phyloP scores from a whole-genome alignment of 1,139 yeast species.

The Taiozyma onychis region DNA sequence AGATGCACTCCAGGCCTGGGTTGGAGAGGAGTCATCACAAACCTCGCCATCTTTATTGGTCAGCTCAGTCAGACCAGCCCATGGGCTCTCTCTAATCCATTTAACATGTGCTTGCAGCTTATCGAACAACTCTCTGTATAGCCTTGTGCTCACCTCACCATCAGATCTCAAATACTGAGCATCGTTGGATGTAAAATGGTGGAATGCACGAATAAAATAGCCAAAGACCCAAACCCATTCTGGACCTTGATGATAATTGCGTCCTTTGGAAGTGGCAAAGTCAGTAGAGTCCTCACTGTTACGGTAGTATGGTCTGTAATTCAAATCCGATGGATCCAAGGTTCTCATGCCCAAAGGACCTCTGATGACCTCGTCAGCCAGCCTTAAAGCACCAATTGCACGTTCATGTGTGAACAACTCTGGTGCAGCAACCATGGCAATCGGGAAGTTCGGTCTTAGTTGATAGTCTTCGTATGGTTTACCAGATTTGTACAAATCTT shows the following conservation, averaged over 20 bases:
- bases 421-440: conserved; percentile 92
- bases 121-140: conserved; percentile 41
- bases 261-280: conserved; percentile 90
- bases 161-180: conserved; percentile 24
- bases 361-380: conserved; percentile 69
- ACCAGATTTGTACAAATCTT: conserved; percentile 75
- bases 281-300: conserved; percentile 79
- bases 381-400: conserved; percentile 57
- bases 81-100: conserved; percentile 69
- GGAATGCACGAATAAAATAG: conserved; percentile 74
- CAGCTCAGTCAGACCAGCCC: conserved; percentile 93
- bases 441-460: conserved; percentile 84
- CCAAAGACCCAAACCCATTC: conserved; percentile 97
- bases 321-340: conserved; percentile 85
- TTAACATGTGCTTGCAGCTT: conserved; percentile 59
- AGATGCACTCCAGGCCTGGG: conserved; percentile 95
- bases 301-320: conserved; percentile 83
- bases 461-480: conserved; percentile 94
- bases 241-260: conserved; percentile 98
- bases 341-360: conserved; percentile 94
- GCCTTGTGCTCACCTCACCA: conserved; percentile 33
- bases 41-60: conserved; percentile 82
- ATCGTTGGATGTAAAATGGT: conserved; percentile 44
- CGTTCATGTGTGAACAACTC: conserved; percentile 65
- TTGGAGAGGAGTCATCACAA: conserved; percentile 85